Evolutionary conservation across 805 yeast species (phyloP).

Genomic region (Metschnikowia vanudenii): DNA sequence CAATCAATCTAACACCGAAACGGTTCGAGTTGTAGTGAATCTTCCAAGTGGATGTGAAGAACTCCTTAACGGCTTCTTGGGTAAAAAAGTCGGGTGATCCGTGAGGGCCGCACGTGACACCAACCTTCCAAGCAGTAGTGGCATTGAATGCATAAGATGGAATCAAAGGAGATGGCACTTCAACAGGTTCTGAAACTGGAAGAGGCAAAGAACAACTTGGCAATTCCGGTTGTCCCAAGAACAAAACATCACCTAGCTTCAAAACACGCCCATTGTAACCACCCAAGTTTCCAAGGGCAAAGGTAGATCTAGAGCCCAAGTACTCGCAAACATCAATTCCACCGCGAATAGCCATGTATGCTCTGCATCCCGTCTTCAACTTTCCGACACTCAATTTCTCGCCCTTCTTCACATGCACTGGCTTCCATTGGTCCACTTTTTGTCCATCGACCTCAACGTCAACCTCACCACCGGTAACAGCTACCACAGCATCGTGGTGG

Average conservation of each 20-base stretch:
- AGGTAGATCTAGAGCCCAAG: slow-evolving; percentile 93
- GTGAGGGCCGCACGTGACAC: slow-evolving; percentile 96
- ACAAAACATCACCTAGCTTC: slow-evolving; percentile 88
- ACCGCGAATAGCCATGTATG: slow-evolving; percentile 85
- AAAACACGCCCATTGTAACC: slow-evolving; percentile 92
- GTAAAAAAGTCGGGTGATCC: slow-evolving; percentile 95
- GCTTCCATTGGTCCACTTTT: slow-evolving; percentile 62
- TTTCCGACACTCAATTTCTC: slow-evolving; percentile 81
- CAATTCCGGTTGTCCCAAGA: slow-evolving; percentile 75
- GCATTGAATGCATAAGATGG: slow-evolving; percentile 46
- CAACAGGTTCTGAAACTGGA: slow-evolving; percentile 63
- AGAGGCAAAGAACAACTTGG: slow-evolving; percentile 67
- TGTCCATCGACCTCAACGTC: slow-evolving; percentile 65
- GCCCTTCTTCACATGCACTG: slow-evolving; percentile 69
- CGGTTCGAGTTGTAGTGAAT: slow-evolving; percentile 96
- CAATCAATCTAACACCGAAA: slow-evolving; percentile 91
- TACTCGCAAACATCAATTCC: slow-evolving; percentile 94
- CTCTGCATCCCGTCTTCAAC: slow-evolving; percentile 78
- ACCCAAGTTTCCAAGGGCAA: slow-evolving; percentile 90
- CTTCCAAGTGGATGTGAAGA: slow-evolving; percentile 82
- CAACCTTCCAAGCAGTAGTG: slow-evolving; percentile 71
- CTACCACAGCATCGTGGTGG: slow-evolving; percentile 75
- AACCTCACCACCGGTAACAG: slow-evolving; percentile 84
- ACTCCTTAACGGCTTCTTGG: slow-evolving; percentile 67
- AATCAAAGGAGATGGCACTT: slow-evolving; percentile 54